Base-by-base conservation (phyloP, 176 grass and related monocot species). In the Ensete glaucum region DNA sequence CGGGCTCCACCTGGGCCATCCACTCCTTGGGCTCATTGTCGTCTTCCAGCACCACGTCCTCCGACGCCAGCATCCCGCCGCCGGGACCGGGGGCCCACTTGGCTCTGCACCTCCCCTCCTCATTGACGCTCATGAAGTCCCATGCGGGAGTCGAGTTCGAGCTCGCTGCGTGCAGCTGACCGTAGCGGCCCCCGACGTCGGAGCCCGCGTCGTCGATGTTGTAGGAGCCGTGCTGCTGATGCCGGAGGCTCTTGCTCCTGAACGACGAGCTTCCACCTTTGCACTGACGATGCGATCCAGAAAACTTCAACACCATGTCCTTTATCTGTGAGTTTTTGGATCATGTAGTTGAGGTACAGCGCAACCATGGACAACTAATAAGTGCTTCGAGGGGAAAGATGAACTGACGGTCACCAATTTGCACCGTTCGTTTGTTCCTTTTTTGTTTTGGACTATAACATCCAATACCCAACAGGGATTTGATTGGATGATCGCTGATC, bases 291-390 rank as follows among this genome's bases (percentile, higher is more conserved):
- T 59, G 81, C 15, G 91, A 89, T 76, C 96, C 91, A 54, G 96
- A 99, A 79, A 99, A 94, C 79, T 89, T 91, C 81, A 99, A 79
- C 78, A 99, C 88, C 96, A 99, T 99, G 84, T 95, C 96, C 88
- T 95, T 99, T 59, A 99, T 56, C 96, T 99, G 96, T 24, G 85
- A 17, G 17, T 57, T 53, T 53, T 15, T 10, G 83, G 85, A 85
- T 19, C 1, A 67, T 21, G 14, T 26, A 50, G 74, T 51, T 8
- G 29, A 17, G 12, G 8, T 19, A 48, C 12, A 21, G 9, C 51
- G 1, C 15, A 9, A 1, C 13, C 34, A 34, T 34, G 29, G 29
- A 34, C 6, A 50, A 48, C 67, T 9, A 53, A 50, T 13, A 73
- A n/a, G 19, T n/a, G 9, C 21, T 23, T 11, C 9, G 27, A 82